These are phyloP conservation scores for Annulohypoxylon truncatum DNA, from an alignment of 2,329 filamentous ascomycete species.

Conservation along the genomic window DNA sequence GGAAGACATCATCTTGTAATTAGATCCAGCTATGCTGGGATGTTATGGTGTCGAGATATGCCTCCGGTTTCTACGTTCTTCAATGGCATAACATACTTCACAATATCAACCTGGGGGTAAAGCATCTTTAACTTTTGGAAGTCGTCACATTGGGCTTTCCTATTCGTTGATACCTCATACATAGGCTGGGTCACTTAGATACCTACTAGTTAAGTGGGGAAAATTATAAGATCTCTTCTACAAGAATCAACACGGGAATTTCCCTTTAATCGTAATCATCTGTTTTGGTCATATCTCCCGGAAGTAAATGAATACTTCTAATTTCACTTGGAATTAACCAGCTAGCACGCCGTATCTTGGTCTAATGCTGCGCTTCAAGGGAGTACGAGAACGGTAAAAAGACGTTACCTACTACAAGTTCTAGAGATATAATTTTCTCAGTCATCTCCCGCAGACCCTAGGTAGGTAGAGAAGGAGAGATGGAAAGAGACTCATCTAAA, in stretches of 20 bases:
- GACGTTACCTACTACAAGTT: too few species aligned
- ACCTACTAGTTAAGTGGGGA: background rate
- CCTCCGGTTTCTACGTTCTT: background rate
- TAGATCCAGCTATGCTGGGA: background rate
- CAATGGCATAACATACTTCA: conserved; percentile 1
- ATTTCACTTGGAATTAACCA: background rate
- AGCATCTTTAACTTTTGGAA: too few species aligned
- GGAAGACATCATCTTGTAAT: conserved; percentile 17
- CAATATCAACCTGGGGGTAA: too few species aligned
- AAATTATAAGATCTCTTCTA: background rate
- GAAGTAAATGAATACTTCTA: too few species aligned
- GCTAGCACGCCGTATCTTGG: background rate
- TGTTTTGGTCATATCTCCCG: background rate
- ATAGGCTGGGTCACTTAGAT: too few species aligned
- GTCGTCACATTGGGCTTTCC: too few species aligned
- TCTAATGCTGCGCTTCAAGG: too few species aligned
- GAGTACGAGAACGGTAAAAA: too few species aligned
- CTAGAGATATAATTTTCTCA: too few species aligned
- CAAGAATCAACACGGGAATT: background rate
- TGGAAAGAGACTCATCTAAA: background rate
- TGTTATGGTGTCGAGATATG: background rate
- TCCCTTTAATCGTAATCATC: background rate
- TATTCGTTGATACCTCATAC: too few species aligned
- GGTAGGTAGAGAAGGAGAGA: too few species aligned
- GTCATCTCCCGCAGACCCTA: background rate